Evolutionary conservation across 1,284 basidiomycete genomes (phyloP).

Genomic region (Boletus sp.): DNA sequence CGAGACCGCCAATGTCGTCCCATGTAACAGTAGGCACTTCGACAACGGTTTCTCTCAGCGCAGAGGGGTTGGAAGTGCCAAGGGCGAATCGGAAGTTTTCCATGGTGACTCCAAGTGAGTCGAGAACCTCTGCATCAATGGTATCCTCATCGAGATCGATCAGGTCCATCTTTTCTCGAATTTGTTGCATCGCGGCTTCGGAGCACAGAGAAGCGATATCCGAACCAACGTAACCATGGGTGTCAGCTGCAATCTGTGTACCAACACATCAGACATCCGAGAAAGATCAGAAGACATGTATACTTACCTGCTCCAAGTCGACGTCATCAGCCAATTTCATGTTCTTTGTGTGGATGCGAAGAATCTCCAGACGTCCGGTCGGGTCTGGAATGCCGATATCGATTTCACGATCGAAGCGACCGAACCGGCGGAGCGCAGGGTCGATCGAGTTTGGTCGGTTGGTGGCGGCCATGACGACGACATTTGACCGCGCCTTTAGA

Average conservation of each 20-base stretch:
- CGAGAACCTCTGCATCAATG: slow-evolving; percentile 88
- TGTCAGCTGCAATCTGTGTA: slow-evolving; percentile 91
- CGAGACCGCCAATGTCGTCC: slow-evolving; percentile 99
- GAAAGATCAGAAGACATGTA: slow-evolving; percentile 1
- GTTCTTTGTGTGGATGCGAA: slow-evolving; percentile 99
- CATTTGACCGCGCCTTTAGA: slow-evolving; percentile 97
- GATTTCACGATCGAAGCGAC: slow-evolving; percentile 98
- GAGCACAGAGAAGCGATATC: slow-evolving; percentile 95
- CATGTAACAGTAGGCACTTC: slow-evolving; percentile 95
- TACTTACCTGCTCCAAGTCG: slow-evolving; percentile 87
- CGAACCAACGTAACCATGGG: slow-evolving; percentile 98
- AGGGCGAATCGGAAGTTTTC: slow-evolving; percentile 92
- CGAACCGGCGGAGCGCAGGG: slow-evolving; percentile 96
- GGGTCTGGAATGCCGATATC: slow-evolving; percentile 99
- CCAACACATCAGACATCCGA: slow-evolving; percentile 13
- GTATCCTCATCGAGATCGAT: slow-evolving; percentile 87
- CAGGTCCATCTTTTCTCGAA: slow-evolving; percentile 89
- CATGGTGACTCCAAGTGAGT: slow-evolving; percentile 88
- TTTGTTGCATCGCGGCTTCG: slow-evolving; percentile 92
- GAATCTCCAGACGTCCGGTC: slow-evolving; percentile 96
- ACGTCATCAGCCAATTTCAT: slow-evolving; percentile 99
- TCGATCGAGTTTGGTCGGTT: slow-evolving; percentile 99
- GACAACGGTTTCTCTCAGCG: slow-evolving; percentile 86
- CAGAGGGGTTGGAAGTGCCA: slow-evolving; percentile 85
- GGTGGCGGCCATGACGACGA: slow-evolving; percentile 99